These are phyloP conservation scores for Lycium ferocissimum DNA, from an alignment of 257 asterid genomes.

Conservation along the genomic window DNA sequence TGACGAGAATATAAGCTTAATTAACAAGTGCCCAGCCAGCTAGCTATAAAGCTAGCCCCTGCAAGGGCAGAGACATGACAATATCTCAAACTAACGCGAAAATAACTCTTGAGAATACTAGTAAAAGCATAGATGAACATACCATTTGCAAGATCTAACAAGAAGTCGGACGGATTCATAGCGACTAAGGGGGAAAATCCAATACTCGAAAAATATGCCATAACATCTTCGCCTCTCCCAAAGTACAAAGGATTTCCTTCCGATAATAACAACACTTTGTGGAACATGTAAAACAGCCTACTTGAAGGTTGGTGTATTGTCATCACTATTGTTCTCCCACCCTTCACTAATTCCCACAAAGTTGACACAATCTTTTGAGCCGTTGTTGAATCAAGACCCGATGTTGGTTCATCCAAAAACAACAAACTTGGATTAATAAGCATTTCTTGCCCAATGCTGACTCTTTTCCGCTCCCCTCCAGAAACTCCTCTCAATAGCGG, in stretches of 20 bases:
- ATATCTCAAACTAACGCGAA: not conserved
- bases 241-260: slow-evolving; percentile 76
- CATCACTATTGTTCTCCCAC: slow-evolving; percentile 75
- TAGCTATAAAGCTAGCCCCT: not conserved
- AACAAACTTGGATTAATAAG: slow-evolving; percentile 74
- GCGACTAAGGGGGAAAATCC: slow-evolving; percentile 66
- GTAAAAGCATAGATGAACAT: not conserved
- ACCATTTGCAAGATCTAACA: slow-evolving; percentile 88
- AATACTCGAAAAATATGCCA: slow-evolving; percentile 61
- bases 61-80: not conserved
- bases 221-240: slow-evolving; percentile 56
- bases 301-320: slow-evolving; percentile 93
- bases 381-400: slow-evolving; percentile 83
- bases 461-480: slow-evolving; percentile 83
- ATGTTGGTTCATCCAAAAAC: slow-evolving; percentile 86
- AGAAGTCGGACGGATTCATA: slow-evolving; percentile 90
- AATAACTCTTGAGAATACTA: not conserved
- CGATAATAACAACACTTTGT: slow-evolving; percentile 66
- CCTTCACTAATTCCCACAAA: slow-evolving; percentile 62
- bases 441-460: slow-evolving; percentile 91
- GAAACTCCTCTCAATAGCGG: slow-evolving; percentile 64
- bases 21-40: not conserved
- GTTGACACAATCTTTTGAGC: slow-evolving; percentile 75
- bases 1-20: not conserved
- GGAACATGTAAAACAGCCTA: slow-evolving; percentile 74